phyloP scores from a whole-genome alignment of 208 protist genomes.

The Crithidia fasciculata region DNA sequence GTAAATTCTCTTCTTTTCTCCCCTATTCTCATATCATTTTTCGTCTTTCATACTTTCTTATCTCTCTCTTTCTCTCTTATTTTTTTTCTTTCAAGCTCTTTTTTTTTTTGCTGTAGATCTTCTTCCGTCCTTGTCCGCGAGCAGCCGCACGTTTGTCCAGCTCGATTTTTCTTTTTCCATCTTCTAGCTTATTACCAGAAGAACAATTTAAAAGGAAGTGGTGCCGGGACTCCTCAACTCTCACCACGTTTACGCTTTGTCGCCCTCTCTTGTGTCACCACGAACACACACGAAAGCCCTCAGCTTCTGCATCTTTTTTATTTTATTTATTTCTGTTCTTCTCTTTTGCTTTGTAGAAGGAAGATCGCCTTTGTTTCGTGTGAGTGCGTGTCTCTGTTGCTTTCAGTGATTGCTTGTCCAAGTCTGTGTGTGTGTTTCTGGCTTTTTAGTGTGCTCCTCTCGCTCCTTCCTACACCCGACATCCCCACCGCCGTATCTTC shows the following conservation, averaged over 20 bases:
- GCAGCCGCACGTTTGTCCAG: too few relatives aligned
- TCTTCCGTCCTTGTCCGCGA: too few relatives aligned
- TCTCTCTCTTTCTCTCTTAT: too few relatives aligned
- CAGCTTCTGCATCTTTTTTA: conserved; percentile 12
- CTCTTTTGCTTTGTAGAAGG: not conserved
- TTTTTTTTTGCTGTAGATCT: too few relatives aligned
- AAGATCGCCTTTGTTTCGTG: not conserved
- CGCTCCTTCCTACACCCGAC: too few relatives aligned
- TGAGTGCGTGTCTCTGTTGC: not conserved
- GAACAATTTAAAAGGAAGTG: too few relatives aligned
- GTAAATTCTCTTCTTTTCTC: not conserved
- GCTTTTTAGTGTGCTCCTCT: too few relatives aligned
- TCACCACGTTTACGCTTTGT: too few relatives aligned
- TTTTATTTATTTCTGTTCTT: not conserved
- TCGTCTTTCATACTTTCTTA: not conserved
- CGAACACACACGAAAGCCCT: not conserved
- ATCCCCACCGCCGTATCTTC: not conserved
- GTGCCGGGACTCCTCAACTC: too few relatives aligned
- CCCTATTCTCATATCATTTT: not conserved
- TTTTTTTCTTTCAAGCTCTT: too few relatives aligned
- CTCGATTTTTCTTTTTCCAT: not conserved
- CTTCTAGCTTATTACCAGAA: not conserved
- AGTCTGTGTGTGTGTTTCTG: too few relatives aligned
- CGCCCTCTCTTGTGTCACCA: too few relatives aligned
- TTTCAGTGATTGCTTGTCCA: not conserved